Conservation (phyloP, 2,329 filamentous ascomycete genomes). For the Tolypocladium album region DNA sequence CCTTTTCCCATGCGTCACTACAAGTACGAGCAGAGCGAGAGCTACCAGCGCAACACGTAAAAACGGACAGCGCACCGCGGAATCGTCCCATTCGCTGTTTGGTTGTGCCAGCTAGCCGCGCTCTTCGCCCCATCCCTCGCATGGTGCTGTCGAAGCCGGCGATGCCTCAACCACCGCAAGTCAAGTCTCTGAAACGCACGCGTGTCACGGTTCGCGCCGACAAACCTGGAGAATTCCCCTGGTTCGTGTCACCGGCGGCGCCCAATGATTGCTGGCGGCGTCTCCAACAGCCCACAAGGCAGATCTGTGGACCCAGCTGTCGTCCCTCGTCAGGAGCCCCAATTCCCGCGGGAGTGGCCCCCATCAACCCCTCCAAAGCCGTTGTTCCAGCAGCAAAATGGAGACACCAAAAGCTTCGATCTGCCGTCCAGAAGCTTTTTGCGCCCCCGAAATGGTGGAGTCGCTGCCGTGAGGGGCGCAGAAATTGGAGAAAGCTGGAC, state of each 20-base stretch:
- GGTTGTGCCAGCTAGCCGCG: neutral
- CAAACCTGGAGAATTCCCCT: slow-evolving; percentile 1
- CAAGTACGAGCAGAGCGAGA: neutral
- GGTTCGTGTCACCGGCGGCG: neutral
- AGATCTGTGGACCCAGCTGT: slow-evolving; percentile 12
- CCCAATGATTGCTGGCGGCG: slow-evolving; percentile 4
- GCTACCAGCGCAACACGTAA: neutral
- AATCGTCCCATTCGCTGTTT: neutral
- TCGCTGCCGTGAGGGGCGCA: slow-evolving; percentile 8
- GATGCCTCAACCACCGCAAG: neutral
- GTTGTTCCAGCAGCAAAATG: slow-evolving; percentile 5
- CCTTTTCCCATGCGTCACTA: slow-evolving; percentile 2
- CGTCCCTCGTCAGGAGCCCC: slow-evolving; percentile 7
- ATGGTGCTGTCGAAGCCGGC: neutral
- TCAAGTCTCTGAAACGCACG: slow-evolving; percentile 7
- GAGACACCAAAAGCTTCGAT: slow-evolving; percentile 12
- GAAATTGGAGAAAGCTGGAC: slow-evolving; percentile 5
- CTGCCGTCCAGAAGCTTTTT: slow-evolving; percentile 12
- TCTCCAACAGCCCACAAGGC: slow-evolving; percentile 9
- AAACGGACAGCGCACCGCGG: neutral
- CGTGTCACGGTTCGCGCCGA: slow-evolving; percentile 4
- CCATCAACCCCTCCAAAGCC: slow-evolving; percentile 7
- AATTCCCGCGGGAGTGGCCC: slow-evolving; percentile 4
- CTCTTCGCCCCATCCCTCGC: neutral
- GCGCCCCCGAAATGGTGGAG: slow-evolving; percentile 9